Conservation (phyloP, 306 rosid species). For the Prunus mume region DNA sequence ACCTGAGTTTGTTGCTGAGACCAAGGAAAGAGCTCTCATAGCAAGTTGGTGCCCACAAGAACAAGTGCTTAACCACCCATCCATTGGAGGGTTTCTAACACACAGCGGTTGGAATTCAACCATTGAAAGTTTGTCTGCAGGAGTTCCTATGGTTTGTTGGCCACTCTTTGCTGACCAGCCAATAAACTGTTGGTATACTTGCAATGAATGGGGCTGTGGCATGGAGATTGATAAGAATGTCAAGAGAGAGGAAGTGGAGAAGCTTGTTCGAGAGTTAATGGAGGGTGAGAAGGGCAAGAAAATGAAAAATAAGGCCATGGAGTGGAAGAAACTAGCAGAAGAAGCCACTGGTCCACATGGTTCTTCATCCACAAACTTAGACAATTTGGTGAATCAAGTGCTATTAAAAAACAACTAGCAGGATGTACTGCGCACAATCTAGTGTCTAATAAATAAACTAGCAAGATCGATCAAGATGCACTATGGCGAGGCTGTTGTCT, state of each 20-base stretch:
- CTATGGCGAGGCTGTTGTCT: background rate
- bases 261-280: conserved; percentile 18
- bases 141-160: conserved; percentile 21
- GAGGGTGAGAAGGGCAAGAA: conserved; percentile 15
- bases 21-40: conserved; percentile 7
- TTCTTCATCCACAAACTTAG: too few relatives aligned
- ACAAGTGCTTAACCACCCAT: conserved; percentile 20
- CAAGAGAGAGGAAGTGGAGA: conserved; percentile 21
- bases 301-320: conserved; percentile 18
- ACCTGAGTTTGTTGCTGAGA: conserved; percentile 1
- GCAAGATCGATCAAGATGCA: too few relatives aligned
- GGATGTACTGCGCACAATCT: background rate
- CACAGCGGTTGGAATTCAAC: conserved; percentile 27
- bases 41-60: conserved; percentile 23
- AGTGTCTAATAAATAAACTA: background rate
- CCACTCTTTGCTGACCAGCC: conserved; percentile 22
- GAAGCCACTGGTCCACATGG: conserved; percentile 11
- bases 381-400: too few relatives aligned
- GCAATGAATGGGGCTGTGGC: conserved; percentile 19
- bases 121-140: conserved; percentile 11
- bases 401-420: background rate
- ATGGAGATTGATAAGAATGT: conserved; percentile 19
- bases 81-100: conserved; percentile 20
- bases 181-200: conserved; percentile 12
- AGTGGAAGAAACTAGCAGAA: conserved; percentile 20